Base-by-base conservation (phyloP, 2,329 filamentous ascomycete species). In the Trichoderma sp. region DNA sequence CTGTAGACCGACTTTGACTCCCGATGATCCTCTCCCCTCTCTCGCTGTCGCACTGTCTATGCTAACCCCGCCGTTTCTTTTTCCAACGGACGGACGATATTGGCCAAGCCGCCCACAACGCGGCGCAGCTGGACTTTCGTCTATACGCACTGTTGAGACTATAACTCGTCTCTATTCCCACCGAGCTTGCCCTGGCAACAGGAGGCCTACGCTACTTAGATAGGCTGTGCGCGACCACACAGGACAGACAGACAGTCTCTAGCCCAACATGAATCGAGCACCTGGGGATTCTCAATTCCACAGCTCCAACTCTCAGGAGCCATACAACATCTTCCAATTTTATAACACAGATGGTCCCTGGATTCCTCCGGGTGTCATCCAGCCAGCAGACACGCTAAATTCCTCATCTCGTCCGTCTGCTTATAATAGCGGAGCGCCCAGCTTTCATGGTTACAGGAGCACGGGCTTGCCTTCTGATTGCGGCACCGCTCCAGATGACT, bases 401-500 rank as follows among this genome's bases (percentile, higher is more conserved):
- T 20, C 17, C 20, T 28, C n/a, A 1, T 34, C 63, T 61, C 32
- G 6, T 6, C 50, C 53, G 13, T 34, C 58, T 23, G n/a, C 47
- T 53, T 77, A 74, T 26, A 70, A 74, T 23, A 53, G 68, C 26
- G 36, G 67, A 26, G 58, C 15, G 0, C 34, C 57, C 17, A 69
- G 71, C 8, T 78, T 76, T 64, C 73, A 75, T 34, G 73, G 73
- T 28, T 81, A 77, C 36, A 74, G 77, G 55, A 79, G 68, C 71
- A 73, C 74, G 6, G 72, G 71, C 12, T 75, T 80, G 36, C 77
- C 81, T 8, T 85, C 84, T 6, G 84, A 85, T 59, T 81, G 80
- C 72, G 80, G 80, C 61, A 84, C 81, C 4, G 66, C 78, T 57
- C 76, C 80, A 11, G 78, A 81, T 3, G 85, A 87, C 74, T 87